Base-by-base conservation (phyloP, 148 eudicot genomes). In the Oxyria digyna region DNA sequence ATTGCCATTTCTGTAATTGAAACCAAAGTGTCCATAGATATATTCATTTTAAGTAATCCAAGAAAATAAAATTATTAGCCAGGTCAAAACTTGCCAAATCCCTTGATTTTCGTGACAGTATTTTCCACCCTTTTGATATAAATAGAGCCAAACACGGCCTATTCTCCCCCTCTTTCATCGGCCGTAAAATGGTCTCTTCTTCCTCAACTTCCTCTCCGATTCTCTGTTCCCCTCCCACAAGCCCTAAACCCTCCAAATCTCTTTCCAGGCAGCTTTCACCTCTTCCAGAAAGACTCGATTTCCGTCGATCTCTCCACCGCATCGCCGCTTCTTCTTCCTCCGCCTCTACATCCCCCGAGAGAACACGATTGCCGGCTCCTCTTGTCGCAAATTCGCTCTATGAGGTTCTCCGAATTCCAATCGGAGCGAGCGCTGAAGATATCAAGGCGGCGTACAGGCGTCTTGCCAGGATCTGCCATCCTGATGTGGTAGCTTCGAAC, bases 371-470 rank as follows among this genome's bases (percentile, higher is more conserved):
- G 32, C 46, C 18, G 26, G 52, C 20, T 24, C 46, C 65, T 23
- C 50, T 41, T 50, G 73, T 59, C 31, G 21, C 38, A 0, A 37
- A 77, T 0, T 78, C 86, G 8, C 75, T 83, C 8, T 90, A 90
- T 79, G 87, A 87, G 18, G 80, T 87, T 8, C 80, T 90, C 43
- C 81, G 89, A 15, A 71, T 90, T 32, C 62, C 83, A 0, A 41
- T 42, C 42, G 82, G 73, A 17, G 87, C 97, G 33, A 49, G 85
- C 3, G 23, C 35, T 35, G 73, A 77, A 6, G 89, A 85, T 33
- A 83, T 90, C 81, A 90, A 87, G 71, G 69, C 84, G 12, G 94
- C 94, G 17, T 90, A 90, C 76, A 67, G 97, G 29, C 76, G 75
- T 9, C 77, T 84, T 14, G 94, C 86, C 4, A 80, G 91, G 69